Percentiles rank a stretch among this genome's conserved stretches.
Evolutionary conservation across 75 land plant genomes (phyloP).

Genomic region (Pinus albicaulis): DNA sequence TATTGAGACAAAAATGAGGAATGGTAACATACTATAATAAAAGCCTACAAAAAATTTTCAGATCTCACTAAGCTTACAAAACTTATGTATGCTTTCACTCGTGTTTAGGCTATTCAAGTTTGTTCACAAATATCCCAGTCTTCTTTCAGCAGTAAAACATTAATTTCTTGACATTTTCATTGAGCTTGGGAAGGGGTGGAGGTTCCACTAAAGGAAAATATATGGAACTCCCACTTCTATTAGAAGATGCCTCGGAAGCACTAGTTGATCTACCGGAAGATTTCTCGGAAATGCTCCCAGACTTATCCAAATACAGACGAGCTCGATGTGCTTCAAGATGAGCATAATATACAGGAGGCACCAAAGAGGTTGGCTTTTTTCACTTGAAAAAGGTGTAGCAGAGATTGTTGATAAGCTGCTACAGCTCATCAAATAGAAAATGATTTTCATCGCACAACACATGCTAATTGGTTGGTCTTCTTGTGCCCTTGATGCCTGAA

Average conservation of each 20-base stretch:
- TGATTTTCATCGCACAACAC: slow-evolving; percentile 74
- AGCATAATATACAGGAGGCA: slow-evolving; percentile 91
- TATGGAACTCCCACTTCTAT: slow-evolving; percentile 22
- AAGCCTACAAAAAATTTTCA: too few relatives aligned
- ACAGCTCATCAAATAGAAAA: slow-evolving; percentile 82
- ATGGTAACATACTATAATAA: too few relatives aligned
- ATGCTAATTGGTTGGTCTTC: slow-evolving; percentile 94
- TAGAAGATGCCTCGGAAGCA: slow-evolving; percentile 2
- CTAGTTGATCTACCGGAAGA: slow-evolving; percentile 2
- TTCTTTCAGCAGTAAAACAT: slow-evolving; percentile 74
- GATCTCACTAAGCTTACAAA: too few relatives aligned
- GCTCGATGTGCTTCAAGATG: slow-evolving; percentile 90
- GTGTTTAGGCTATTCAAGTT: too few relatives aligned
- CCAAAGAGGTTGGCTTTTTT: slow-evolving; percentile 83
- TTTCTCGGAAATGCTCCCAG: not conserved
- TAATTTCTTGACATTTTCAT: slow-evolving; percentile 57
- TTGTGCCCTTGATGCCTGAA: slow-evolving; percentile 86
- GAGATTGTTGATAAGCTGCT: slow-evolving; percentile 74
- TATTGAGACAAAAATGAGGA: too few relatives aligned
- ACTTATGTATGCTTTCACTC: too few relatives aligned
- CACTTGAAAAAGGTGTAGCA: slow-evolving; percentile 85
- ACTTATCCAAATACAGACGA: slow-evolving; percentile 65
- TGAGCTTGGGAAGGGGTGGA: slow-evolving; percentile 61
- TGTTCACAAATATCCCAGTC: too few relatives aligned
- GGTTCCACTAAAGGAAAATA: slow-evolving; percentile 34